A percentile compares a stretch with the other conserved stretches of the same genome.
These are phyloP conservation scores for Andrographis paniculata DNA, from an alignment of 305 asterid genomes.

Conservation along the genomic window DNA sequence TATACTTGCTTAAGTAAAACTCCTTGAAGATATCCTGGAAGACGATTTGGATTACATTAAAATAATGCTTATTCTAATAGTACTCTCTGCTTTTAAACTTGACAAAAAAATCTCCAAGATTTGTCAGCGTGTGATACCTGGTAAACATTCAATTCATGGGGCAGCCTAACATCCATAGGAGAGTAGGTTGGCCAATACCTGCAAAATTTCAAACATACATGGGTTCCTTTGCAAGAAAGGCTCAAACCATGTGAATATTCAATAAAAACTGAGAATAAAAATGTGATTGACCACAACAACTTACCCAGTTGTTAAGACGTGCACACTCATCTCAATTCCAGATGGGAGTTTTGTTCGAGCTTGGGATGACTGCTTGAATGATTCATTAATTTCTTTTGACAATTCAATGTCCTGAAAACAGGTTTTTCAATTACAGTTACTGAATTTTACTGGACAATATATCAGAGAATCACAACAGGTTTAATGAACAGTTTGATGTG, in stretches of 20 bases:
- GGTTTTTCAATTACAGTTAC: not conserved
- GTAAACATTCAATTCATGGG: constrained; percentile 93
- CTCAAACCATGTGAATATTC: not conserved
- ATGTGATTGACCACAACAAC: not conserved
- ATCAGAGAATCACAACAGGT: not conserved
- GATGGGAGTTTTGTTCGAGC: constrained; percentile 97
- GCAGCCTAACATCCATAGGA: constrained; percentile 95
- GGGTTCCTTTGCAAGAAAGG: constrained; percentile 5
- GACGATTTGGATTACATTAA: constrained; percentile 4
- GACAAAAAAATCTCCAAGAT: no score
- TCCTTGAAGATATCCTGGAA: constrained; percentile 94
- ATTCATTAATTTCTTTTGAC: constrained; percentile 94
- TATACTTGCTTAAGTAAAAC: constrained; percentile 87
- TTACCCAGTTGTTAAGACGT: constrained; percentile 91
- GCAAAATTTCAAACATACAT: constrained; percentile 20
- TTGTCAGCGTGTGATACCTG: constrained; percentile 51
- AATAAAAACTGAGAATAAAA: constrained; percentile 3
- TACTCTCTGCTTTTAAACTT: no score
- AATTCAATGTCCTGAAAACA: constrained; percentile 75
- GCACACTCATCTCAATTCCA: constrained; percentile 98
- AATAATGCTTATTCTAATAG: not conserved
- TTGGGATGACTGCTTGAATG: constrained; percentile 98
- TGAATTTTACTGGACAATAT: not conserved
- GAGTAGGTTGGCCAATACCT: constrained; percentile 99
- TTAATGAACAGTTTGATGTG: not conserved